Base-by-base conservation (phyloP, 1,139 yeast species). In the Candida pseudoviswanathii region DNA sequence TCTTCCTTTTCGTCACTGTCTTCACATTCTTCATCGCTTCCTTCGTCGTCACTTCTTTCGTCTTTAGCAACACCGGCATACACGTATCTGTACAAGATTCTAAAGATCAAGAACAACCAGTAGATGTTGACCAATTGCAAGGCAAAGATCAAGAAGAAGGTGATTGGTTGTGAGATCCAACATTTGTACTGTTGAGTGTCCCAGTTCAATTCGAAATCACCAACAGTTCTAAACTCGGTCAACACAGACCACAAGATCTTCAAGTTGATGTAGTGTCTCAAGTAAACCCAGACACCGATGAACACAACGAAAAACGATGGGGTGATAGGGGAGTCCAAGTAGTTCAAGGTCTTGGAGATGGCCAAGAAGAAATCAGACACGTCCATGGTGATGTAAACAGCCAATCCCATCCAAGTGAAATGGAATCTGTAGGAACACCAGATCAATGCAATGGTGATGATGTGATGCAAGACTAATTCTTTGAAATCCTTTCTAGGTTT, bases 131-230 rank as follows among this genome's bases (percentile, higher is more conserved):
- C 92, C 51, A 89, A 62, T 66, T 94, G 99, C 57, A 94, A 78
- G 1, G 95, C 92, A 50, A 81, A 75, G 52, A 94, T 80, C 62
- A 94, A 80, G 22, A 71, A 69, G 62, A 94, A 92, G 2, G 94
- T 92, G 64, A 94, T 91, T 53, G 89, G 87, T 71, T 89, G 96
- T 16, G 98, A 87, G 57, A 95, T 89, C 86, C 89, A 90, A 71
- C 98, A 94, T 70, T 95, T 94, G 75, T 92, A 94, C 67, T 92
- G 97, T 66, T 91, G 94, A 31, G 95, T 85, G n/a, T 80, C 89
- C 85, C 92, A 94, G 72, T 90, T 84, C 59, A 95, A 77, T 50
- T 79, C 80, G 71, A 78, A 91, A 53, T 85, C 85, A 43, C 98
- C 98, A 33, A 89, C 90, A 2, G 95, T 82, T 56, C 77, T 80